Evolutionary conservation across 1,284 basidiomycete genomes (phyloP), one percentile per base, ranked within the genome.

Genomic region (Moniliella sp.): DNA sequence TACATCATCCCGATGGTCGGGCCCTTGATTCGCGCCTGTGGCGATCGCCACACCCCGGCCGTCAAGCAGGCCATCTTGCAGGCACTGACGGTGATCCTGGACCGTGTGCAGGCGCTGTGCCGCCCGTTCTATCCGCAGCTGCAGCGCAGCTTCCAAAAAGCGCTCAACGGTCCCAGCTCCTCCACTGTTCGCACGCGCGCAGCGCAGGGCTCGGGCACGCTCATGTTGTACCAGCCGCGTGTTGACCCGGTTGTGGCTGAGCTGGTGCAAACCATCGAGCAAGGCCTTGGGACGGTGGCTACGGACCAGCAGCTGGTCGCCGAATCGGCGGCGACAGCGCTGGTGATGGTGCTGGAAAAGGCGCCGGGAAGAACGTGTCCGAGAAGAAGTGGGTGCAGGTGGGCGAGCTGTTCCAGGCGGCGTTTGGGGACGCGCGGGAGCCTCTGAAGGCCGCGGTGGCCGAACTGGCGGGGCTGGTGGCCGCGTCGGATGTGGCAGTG

Each of bases 91-190:
- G 48, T 50, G 18, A 52, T 51, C 41, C 43, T 59, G 21, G 39
- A 37, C n/a, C 43, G 45, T 79, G 52, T 94, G 13, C 84, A 86
- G 0, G 66, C 70, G 13, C 80, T 91, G 44, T 82, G 93, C 43
- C 83, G 83, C 58, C 86, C 88, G 0, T 97, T 97, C 75, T 93
- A 93, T 69, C 91, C 88, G 2, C 88, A 97, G 58, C 66, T 97
- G 21, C 88, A 94, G 58, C 72, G 88, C 25, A 93, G 84, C 15
- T 97, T 97, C 57, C 78, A 93, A 62, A 97, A 97, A n/a, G 81
- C 82, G 23, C 70, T 79, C 0, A 71, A 75, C 37, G 88, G 97
- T 59, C 64, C 76, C 1, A 70, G 76, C 1, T 80, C 78, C 45
- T 65, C 70, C 2, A 74, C 72, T 12, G 83, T 97, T 16, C 74